Base-by-base conservation (phyloP, 2,329 filamentous ascomycete genomes). In the Sporothrix brasiliensis region DNA sequence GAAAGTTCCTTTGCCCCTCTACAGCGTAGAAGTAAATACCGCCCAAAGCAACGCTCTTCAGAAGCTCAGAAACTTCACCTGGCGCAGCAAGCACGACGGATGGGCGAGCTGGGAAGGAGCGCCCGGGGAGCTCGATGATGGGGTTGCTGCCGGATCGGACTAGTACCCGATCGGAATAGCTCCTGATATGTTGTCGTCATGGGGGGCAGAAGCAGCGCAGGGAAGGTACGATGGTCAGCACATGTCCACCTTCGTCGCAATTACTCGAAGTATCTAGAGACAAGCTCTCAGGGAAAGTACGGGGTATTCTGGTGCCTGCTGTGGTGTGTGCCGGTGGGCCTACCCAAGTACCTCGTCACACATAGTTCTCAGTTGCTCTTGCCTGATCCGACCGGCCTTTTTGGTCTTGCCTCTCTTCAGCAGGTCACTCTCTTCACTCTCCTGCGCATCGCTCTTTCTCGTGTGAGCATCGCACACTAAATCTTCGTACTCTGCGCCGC, bases 121-220 rank as follows among this genome's bases (percentile, higher is more conserved):
- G 39, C 4, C 21, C 39, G 39, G 58, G 21, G 39, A 27, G 39
- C 13, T 47, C 58, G 6, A 47, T 63, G 34, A 13, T 21, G 24
- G 39, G 58, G 58, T 21, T 24, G 27, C 21, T 16, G 16, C 47
- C 63, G 47, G 14, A 21, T 34, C 47, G 27, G 47, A 50, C 63
- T 66, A 66, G 63, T 39, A 50, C 63, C 63, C 47, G 63, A 53
- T 66, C 47, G 63, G 63, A 7, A 52, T 66, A 66, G 63, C 63
- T 52, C 53, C 30, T 3, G 21, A 19, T 39, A 47, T 10, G 27
- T 34, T 66, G 63, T 66, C 63, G 63, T 66, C 63, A 66, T 66
- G 47, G 63, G 63, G 47, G 11, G 56, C 24, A 24, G 24, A n/a
- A 49, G 24, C 24, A 61, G 58, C 58, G 13, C 41, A 3, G 21